Base-by-base conservation (phyloP, 169 alveolate genomes). In the Plasmodium chabaudi region DNA sequence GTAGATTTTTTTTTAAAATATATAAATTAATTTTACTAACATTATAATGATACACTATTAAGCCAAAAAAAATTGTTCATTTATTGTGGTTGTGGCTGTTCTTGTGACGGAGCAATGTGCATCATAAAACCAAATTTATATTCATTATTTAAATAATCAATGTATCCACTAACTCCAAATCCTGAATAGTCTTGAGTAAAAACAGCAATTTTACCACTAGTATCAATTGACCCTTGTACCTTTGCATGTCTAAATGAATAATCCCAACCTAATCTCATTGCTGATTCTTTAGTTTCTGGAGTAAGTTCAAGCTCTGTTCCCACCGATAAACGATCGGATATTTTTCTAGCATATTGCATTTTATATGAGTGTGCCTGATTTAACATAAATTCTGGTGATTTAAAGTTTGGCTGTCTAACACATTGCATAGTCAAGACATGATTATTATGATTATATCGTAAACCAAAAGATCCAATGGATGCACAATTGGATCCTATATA, bases 181-280 rank as follows among this genome's bases (percentile, higher is more conserved):
- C 94, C 94, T 10, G 94, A 92, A 88, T 73, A 94, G 71, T 97
- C 98, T 74, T 95, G 98, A 1, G 97, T 95, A 34, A 94, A 96
- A 60, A 95, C 94, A n/a, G 98, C 92, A 25, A 97, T 94, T 55
- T 95, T 94, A 6, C 98, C 98, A 59, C 95, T 68, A 12, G 97
- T 94, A 89, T 97, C 98, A 19, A 97, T 87, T 71, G 89, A 59
- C 9, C 98, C 98, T 93, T 97, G 98, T 19, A 97, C 97, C 21
- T 98, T 93, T 6, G 98, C 98, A 84, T 96, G 97, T 60, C 98
- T 89, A 89, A 97, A 97, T 39, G 95, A 70, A 91, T 97, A 97
- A 69, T 97, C 98, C 96, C 97, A 97, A 1, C 98, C 98, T 92
- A 93, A 90, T 44, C 87, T 65, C 79, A 89, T 67, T 5, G 97